phyloP scores from a whole-genome alignment of 768 basidiomycete species.

The Trametes punicea region DNA sequence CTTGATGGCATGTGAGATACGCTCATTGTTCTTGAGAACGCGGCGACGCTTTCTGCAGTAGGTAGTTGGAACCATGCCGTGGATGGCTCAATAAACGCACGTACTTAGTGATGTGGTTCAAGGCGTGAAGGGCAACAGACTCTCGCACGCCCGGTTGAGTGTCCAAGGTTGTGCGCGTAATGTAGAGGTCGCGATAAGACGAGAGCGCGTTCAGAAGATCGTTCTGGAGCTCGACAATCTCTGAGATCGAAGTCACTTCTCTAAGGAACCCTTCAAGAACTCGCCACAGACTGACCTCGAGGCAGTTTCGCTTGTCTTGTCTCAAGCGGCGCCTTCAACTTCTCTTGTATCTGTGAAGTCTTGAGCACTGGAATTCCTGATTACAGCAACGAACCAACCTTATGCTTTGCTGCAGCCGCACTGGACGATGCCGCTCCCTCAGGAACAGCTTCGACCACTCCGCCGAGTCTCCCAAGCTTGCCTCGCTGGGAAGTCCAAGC shows the following conservation, averaged over 20 bases:
- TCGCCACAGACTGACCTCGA: constrained; percentile 38
- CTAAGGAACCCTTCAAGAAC: too few species aligned
- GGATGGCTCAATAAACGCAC: constrained; percentile 10
- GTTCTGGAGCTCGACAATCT: constrained; percentile 51
- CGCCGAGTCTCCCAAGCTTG: constrained; percentile 56
- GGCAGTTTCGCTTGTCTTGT: constrained; percentile 51
- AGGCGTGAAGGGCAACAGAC: constrained; percentile 69
- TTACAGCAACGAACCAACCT: neutral
- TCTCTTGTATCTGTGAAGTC: constrained; percentile 48
- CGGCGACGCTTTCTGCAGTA: constrained; percentile 76
- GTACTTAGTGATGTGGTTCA: constrained; percentile 91
- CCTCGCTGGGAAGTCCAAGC: constrained; percentile 54
- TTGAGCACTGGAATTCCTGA: neutral
- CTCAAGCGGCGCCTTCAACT: constrained; percentile 53
- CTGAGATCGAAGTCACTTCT: constrained; percentile 7
- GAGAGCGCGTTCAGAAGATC: constrained; percentile 64
- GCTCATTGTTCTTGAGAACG: constrained; percentile 92
- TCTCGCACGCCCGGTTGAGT: constrained; percentile 63
- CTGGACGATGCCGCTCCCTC: constrained; percentile 32
- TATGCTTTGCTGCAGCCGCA: neutral
- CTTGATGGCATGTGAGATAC: constrained; percentile 70
- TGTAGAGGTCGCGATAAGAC: constrained; percentile 73
- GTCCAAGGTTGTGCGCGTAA: constrained; percentile 64
- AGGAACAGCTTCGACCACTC: constrained; percentile 47
- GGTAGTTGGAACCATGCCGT: neutral